Percentiles rank a stretch among this genome's conserved stretches.
Evolutionary conservation across 805 yeast genomes (phyloP).

Genomic region (Zygosaccharomyces pseudorouxii): DNA sequence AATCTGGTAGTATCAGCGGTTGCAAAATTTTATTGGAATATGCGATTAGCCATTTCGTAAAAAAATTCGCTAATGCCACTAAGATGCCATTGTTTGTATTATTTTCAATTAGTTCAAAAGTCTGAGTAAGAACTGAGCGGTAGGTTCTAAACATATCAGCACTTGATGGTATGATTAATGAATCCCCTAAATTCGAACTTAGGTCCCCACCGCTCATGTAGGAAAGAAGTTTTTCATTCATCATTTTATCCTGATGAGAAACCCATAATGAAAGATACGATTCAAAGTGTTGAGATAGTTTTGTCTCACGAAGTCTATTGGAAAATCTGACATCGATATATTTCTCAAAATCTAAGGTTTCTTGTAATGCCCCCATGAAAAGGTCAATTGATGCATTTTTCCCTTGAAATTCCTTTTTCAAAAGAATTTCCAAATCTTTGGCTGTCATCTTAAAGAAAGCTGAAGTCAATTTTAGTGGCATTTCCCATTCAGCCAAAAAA

Average conservation of each 20-base stretch:
- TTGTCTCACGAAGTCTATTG: constrained; percentile 39
- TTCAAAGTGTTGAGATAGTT: constrained; percentile 66
- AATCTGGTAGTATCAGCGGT: constrained; percentile 44
- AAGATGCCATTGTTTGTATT: constrained; percentile 28
- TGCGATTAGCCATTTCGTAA: constrained; percentile 59
- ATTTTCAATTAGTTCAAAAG: constrained; percentile 48
- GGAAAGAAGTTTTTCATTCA: constrained; percentile 58
- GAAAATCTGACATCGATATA: constrained; percentile 61
- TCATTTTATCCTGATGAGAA: constrained; percentile 65
- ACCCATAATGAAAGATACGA: constrained; percentile 86
- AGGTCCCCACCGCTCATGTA: constrained; percentile 57
- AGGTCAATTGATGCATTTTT: constrained; percentile 53
- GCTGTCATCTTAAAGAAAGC: constrained; percentile 66
- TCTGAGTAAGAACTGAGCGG: constrained; percentile 66
- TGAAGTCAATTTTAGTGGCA: constrained; percentile 55
- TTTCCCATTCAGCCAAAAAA: constrained; percentile 72
- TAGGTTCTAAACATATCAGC: constrained; percentile 80
- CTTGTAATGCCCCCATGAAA: constrained; percentile 63
- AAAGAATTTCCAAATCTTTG: constrained; percentile 55
- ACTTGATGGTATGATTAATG: constrained; percentile 76
- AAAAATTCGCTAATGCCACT: constrained; percentile 49
- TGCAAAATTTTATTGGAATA: constrained; percentile 51
- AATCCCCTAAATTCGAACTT: constrained; percentile 45
- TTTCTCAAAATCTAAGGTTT: constrained; percentile 79
- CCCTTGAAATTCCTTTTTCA: constrained; percentile 42